Conservation (phyloP, 352 stramenopile genomes). For the Globisporangium parvum region DNA sequence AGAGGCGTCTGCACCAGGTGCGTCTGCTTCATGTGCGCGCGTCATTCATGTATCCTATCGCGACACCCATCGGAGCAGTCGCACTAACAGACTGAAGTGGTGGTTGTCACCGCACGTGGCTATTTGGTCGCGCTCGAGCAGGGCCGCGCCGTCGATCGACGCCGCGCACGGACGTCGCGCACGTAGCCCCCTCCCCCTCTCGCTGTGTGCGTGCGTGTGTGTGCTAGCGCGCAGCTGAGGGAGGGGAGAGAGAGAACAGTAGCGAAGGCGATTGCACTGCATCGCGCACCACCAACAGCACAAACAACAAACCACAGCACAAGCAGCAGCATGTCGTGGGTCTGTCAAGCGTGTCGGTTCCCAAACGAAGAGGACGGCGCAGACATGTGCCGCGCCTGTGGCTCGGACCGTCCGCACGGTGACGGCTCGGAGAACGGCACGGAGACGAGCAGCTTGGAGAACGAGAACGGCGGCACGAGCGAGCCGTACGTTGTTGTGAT, state of each 20-base stretch:
- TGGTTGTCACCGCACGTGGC: neutral
- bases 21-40: neutral
- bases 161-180: neutral
- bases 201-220: neutral
- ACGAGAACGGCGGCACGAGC: conserved; percentile 12
- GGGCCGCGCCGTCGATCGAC: too few species aligned
- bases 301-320: neutral
- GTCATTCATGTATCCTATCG: too few species aligned
- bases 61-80: too few species aligned
- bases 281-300: neutral
- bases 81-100: neutral
- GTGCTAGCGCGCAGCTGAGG: neutral
- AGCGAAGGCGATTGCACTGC: neutral
- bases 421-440: conserved; percentile 1
- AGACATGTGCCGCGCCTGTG: conserved; percentile 56
- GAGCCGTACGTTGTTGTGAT: too few species aligned
- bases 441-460: neutral
- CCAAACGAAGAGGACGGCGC: conserved; percentile 50
- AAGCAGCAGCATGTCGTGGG: conserved; percentile 42
- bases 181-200: neutral
- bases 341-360: conserved; percentile 58
- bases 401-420: conserved; percentile 34
- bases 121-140: neutral
- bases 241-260: neutral
- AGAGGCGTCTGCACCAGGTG: neutral